Percentiles rank a stretch among this genome's conserved stretches.
phyloP scores from a whole-genome alignment of 2,329 filamentous ascomycete species.

The Hypomyces perniciosus region DNA sequence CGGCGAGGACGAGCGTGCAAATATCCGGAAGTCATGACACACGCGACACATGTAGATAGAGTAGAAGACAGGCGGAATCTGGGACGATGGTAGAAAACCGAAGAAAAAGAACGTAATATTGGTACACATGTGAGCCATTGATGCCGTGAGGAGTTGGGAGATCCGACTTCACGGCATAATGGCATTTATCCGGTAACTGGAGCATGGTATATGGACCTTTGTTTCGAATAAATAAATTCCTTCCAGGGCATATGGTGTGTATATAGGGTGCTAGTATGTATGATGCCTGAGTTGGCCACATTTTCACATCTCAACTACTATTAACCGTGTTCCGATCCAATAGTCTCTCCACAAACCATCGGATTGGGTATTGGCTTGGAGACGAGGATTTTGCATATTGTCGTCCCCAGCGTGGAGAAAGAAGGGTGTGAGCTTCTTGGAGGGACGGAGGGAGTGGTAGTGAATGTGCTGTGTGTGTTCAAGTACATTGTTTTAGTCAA shows the following conservation, averaged over 20 bases:
- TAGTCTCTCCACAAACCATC: no score
- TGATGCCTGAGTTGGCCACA: no score
- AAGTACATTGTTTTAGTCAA: slow-evolving; percentile 16
- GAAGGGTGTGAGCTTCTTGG: slow-evolving; percentile 16
- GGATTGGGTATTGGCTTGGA: background rate
- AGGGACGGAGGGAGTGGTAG: slow-evolving; percentile 7
- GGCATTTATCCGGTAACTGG: no score
- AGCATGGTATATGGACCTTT: no score
- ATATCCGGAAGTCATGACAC: background rate
- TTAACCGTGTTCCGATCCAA: no score
- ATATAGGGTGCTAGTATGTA: no score
- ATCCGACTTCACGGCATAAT: no score
- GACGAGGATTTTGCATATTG: background rate
- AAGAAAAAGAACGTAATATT: background rate
- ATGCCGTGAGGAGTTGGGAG: no score
- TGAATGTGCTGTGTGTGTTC: slow-evolving; percentile 16
- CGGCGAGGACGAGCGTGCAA: background rate
- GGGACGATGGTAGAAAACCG: background rate
- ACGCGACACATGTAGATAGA: background rate
- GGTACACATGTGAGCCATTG: no score
- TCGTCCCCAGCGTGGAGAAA: slow-evolving; percentile 1
- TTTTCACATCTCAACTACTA: no score
- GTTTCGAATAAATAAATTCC: no score
- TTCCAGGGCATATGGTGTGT: no score
- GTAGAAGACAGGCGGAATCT: background rate